Evolutionary conservation across 176 grass and related monocot species (phyloP), one percentile per base, ranked within the genome.

Genomic region (Eleusine indica): DNA sequence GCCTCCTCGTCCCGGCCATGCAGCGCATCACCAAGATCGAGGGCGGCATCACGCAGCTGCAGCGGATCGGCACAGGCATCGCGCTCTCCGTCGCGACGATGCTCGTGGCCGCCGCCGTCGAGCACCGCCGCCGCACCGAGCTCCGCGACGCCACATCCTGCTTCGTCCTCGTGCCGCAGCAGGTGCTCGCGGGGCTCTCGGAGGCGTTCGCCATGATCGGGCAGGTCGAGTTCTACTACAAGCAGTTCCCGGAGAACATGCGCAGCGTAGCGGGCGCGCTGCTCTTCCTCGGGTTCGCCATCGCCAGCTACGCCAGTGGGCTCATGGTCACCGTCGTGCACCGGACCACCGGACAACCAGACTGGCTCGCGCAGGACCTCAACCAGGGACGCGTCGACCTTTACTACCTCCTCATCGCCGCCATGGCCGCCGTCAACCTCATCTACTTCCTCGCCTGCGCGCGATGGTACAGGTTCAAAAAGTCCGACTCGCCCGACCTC

Each of bases 191-290:
- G 0, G 93, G 93, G 0, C 4, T 95, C 6, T 86, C 90, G 0
- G 93, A 95, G 83, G 93, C 88, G 1, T 95, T 95, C 75, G 75
- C 42, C 4, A 10, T 74, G 12, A 92, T 95, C 8, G 84, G 93
- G 0, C 90, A 88, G 88, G 82, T 64, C 2, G 93, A 95, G 79
- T 88, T 95, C 19, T 92, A 83, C 83, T 95, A 95, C 85, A 87
- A 82, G 76, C 87, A 95, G 78, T 92, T 92, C 73, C 93, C 93
- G 6, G 93, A 95, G 74, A 89, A 89, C 82, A 94, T 94, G 92
- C 79, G 89, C 18, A 94, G 89, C 48, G 79, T 92, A 6, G 92
- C 88, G 1, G 88, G 92, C 11, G 88, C 90, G 8, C 40, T 94
- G 14, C 39, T 88, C n/a, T 84, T 86, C 35, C 16, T 90, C 5